phyloP scores from a whole-genome alignment of 2,329 filamentous ascomycete genomes.

The Ophiostoma angusticollis region DNA sequence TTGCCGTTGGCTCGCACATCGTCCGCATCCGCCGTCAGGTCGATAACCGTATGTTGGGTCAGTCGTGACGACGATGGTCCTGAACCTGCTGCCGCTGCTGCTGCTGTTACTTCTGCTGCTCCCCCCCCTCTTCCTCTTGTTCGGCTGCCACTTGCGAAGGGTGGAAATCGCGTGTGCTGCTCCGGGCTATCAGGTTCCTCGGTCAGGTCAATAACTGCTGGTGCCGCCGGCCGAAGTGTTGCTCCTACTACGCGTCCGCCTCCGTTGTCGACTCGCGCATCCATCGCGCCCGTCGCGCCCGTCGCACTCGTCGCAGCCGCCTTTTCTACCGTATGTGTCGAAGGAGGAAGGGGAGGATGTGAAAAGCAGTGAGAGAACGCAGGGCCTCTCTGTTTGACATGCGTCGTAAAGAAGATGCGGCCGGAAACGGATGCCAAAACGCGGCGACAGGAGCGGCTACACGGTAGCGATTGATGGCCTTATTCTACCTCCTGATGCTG shows the following conservation, averaged over 20 bases:
- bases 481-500: too few species aligned
- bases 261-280: background rate
- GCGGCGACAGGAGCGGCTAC: too few species aligned
- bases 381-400: too few species aligned
- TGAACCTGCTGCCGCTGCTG: background rate
- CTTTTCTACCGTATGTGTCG: too few species aligned
- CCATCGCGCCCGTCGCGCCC: too few species aligned
- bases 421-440: too few species aligned
- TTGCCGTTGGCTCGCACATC: background rate
- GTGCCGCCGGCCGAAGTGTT: slow-evolving; percentile 3
- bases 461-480: too few species aligned
- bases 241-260: background rate
- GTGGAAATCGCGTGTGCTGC: slow-evolving; percentile 1
- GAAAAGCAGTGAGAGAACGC: too few species aligned
- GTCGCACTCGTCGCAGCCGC: too few species aligned
- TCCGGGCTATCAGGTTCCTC: slow-evolving; percentile 35
- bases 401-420: too few species aligned
- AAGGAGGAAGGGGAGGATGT: too few species aligned
- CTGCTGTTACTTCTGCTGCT: background rate
- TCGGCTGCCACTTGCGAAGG: background rate
- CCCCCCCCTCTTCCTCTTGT: background rate
- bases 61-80: background rate
- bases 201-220: slow-evolving; percentile 36
- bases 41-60: background rate
- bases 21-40: slow-evolving; percentile 4